Evolutionary conservation across 805 yeast species (phyloP), one percentile per base, ranked within the genome.

Genomic region (Komagataella pseudopastoris): DNA sequence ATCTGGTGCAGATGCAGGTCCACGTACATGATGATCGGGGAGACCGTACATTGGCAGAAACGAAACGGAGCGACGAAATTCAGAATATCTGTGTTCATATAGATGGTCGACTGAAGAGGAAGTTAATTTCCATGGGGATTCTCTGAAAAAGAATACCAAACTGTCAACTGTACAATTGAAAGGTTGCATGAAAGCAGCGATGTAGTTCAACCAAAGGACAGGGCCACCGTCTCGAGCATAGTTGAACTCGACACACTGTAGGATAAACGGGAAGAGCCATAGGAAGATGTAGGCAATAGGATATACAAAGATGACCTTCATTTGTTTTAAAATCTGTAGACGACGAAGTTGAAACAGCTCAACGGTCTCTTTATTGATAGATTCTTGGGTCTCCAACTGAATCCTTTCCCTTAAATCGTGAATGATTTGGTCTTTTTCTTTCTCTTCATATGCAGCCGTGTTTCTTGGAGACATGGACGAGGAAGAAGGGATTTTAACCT

Each of bases 241-340:
- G 59, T 77, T 80, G 7, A 87, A 71, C 45, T 58, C 56, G 23
- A 56, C 55, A 52, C 80, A 71, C 58, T 84, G 85, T 43, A 78
- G 71, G 4, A 83, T 75, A 54, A 87, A 76, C 1, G 96, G 96
- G 56, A 85, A 82, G 18, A 83, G 60, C 97, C 97, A 89, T 48
- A 88, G 65, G 23, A 85, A 71, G 53, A 88, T 72, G 64, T 88
- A 89, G 2, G 95, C 84, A 46, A 84, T 68, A 3, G 97, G 97
- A 62, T 89, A 89, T 48, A 89, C 72, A 64, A 89, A 88, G 49
- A 89, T 83, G 36, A 83, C 74, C 59, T 81, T 81, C 76, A 87
- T 80, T 66, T 89, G 96, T 52, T 81, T 80, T 61, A 83, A 80
- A 50, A 89, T 85, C 55, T 77, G 75, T 24, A 74, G 66, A 56